These are phyloP conservation scores for Corymbia citriodora DNA, from an alignment of 441 rosid species.

Conservation along the genomic window DNA sequence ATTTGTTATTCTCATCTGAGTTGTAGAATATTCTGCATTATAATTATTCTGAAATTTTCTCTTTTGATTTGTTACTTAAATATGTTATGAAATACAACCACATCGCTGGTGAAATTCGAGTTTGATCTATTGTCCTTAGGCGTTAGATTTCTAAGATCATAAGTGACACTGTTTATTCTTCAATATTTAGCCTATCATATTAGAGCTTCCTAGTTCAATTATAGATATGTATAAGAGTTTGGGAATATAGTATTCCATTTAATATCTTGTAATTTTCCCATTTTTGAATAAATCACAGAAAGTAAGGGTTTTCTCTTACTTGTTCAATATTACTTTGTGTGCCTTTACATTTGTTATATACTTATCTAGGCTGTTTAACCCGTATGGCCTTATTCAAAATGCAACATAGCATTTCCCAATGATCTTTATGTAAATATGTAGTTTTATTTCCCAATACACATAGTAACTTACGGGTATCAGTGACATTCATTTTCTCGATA, in stretches of 20 bases:
- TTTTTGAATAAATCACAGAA: neutral
- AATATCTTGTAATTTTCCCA: neutral
- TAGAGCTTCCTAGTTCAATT: neutral
- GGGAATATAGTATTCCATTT: neutral
- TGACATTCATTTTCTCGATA: neutral
- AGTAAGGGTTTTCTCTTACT: neutral
- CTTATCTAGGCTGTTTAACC: fast-evolving
- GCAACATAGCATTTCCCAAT: fast-evolving
- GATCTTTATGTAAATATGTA: neutral
- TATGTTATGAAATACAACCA: neutral
- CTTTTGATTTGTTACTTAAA: too few relatives aligned
- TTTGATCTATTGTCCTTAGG: neutral
- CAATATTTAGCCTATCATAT: neutral
- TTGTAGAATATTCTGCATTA: too few relatives aligned
- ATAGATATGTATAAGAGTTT: neutral
- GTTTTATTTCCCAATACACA: neutral
- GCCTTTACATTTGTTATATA: neutral
- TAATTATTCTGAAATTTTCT: too few relatives aligned
- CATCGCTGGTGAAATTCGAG: neutral
- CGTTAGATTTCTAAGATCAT: neutral
- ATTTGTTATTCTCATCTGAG: too few relatives aligned
- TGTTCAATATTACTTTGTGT: neutral
- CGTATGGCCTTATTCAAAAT: neutral
- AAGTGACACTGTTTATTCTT: neutral
- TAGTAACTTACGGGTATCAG: neutral